Evolutionary conservation across 345 rosid species (phyloP).

Genomic region (Lumnitzera racemosa): DNA sequence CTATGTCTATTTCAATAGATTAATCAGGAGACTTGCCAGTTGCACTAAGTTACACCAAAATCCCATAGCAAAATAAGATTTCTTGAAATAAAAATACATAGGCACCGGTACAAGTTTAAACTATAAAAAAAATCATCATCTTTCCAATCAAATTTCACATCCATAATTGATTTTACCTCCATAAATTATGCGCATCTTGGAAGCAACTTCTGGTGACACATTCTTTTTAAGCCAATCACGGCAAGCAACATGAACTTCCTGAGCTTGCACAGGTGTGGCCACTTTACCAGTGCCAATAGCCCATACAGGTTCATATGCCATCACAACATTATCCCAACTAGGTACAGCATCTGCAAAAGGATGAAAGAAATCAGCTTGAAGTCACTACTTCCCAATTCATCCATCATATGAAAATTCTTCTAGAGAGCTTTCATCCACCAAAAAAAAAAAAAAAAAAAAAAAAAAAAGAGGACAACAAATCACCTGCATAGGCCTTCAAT

Average conservation of each 20-base stretch:
- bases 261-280: conserved; percentile 91
- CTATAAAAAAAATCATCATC: too few species aligned
- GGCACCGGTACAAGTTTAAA: too few species aligned
- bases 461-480: conserved; percentile 8
- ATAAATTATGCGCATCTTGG: conserved; percentile 86
- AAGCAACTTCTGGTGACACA: conserved; percentile 82
- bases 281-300: conserved; percentile 99
- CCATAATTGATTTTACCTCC: conserved; percentile 50
- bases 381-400: not conserved
- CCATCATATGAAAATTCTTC: not conserved
- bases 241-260: conserved; percentile 84
- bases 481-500: conserved; percentile 85
- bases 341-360: conserved; percentile 64
- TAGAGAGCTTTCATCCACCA: not conserved
- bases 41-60: too few species aligned
- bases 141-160: not conserved
- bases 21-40: too few species aligned
- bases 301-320: conserved; percentile 99
- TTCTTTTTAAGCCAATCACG: conserved; percentile 93
- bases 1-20: too few species aligned
- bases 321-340: conserved; percentile 83
- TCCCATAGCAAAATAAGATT: too few species aligned
- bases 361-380: not conserved
- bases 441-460: not conserved
- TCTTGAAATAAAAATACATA: too few species aligned